These are phyloP conservation scores for Geoglossum cookeanum DNA, from an alignment of 2,329 filamentous ascomycete species.

Conservation along the genomic window DNA sequence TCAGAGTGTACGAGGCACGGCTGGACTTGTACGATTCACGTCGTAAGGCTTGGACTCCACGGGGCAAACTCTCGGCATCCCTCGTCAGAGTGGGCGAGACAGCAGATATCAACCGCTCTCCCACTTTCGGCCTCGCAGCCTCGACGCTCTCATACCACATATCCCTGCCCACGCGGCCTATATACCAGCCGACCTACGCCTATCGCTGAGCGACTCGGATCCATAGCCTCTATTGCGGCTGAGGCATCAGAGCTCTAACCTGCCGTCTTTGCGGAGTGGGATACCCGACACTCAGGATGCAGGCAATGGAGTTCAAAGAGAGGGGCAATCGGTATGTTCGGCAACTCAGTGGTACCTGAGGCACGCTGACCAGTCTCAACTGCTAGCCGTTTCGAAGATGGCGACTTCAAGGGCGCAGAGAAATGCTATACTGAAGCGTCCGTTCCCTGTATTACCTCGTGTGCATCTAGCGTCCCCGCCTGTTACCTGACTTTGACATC, in stretches of 20 bases:
- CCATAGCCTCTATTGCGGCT: background rate
- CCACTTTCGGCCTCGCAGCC: too few species aligned
- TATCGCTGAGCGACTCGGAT: background rate
- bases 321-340: constrained; percentile 5
- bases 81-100: too few species aligned
- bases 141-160: background rate
- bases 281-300: background rate
- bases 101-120: too few species aligned
- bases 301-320: constrained; percentile 4
- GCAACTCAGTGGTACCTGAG: background rate
- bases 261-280: background rate
- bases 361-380: background rate
- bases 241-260: background rate
- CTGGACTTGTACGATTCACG: too few species aligned
- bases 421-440: constrained; percentile 12
- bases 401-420: constrained; percentile 11
- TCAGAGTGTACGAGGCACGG: too few species aligned
- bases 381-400: constrained; percentile 11
- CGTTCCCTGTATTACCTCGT: background rate
- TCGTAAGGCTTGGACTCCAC: too few species aligned
- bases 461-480: background rate
- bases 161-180: background rate
- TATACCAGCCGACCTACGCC: background rate
- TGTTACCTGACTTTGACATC: constrained; percentile 4
- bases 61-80: too few species aligned